Conservation (phyloP, 2,329 filamentous ascomycete genomes). For the Daldinia sp. region DNA sequence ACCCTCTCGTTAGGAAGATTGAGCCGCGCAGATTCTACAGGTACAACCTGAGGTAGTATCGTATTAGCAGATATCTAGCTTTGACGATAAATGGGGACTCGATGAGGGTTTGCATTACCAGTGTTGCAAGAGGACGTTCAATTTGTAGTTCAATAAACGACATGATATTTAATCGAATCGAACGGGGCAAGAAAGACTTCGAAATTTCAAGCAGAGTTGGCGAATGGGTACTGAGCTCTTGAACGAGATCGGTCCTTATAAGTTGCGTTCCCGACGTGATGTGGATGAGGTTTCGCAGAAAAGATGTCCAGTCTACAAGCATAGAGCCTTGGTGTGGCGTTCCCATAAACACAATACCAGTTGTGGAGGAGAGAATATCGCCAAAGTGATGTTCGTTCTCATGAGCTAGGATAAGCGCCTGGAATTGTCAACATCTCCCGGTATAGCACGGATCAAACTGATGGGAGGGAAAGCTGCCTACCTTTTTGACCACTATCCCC, state of each 20-base stretch:
- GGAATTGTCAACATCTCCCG: neutral
- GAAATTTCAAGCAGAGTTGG: neutral
- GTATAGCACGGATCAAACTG: neutral
- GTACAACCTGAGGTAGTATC: neutral
- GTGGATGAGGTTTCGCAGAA: neutral
- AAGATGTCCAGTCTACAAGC: slow-evolving; percentile 1
- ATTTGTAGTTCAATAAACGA: slow-evolving; percentile 1
- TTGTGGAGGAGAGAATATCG: slow-evolving; percentile 1
- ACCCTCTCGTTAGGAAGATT: neutral
- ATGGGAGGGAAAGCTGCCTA: neutral
- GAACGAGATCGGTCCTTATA: neutral
- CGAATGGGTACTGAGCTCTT: neutral
- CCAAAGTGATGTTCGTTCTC: slow-evolving; percentile 1
- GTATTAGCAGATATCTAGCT: neutral
- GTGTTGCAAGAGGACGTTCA: neutral
- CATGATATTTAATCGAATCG: neutral
- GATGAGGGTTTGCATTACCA: neutral
- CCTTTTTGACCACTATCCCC: slow-evolving; percentile 5
- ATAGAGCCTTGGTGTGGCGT: slow-evolving; percentile 5
- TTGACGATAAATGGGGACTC: too few relatives aligned
- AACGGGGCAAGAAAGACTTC: neutral
- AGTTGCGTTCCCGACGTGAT: slow-evolving; percentile 1
- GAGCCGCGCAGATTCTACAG: neutral
- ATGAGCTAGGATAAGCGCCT: slow-evolving; percentile 7
- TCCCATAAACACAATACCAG: slow-evolving; percentile 6